Base-by-base conservation (phyloP, 2,329 filamentous ascomycete species). In the Scedosporium dehoogii region DNA sequence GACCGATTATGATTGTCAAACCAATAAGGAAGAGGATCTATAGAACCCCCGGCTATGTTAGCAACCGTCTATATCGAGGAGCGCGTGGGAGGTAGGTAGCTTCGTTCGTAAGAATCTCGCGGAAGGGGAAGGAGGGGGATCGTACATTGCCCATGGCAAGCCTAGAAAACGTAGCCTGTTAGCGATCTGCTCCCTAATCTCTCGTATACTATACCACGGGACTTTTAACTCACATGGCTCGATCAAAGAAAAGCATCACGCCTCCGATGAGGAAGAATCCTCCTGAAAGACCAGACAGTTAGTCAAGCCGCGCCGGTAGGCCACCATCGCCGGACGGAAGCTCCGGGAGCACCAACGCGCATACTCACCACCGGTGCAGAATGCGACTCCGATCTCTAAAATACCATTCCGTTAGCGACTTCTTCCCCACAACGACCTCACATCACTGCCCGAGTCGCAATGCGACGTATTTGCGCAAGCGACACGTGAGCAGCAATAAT, bases 11-110 rank as follows among this genome's bases (percentile, higher is more conserved):
- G 64, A 97, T 89, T 33, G 92, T 96, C 27, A 99, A 85, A 74
- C 94, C 94, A 78, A 96, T 91, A 62, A 99, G 85, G 82, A 99
- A 97, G 74, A 99, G 91, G 75, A 99, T 96, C 91, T 96, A 70
- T 65, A 46, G 64, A 12, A 12, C 2, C 21, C 10, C 63, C 57
- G 58, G 57, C 63, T 63, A 63, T 56, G 60, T 64, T 60, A 66
- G 63, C 42, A 38, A 21, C 63, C 48, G 58, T 18, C 60, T 42
- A 65, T 18, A 46, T 63, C 60, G 61, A 61, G 62, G 61, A 21
- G 51, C 59, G 61, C 33, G 42, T 46, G 44, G 59, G 55, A n/a
- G 60, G 57, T 44, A 9, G 56, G 38, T 2, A 29, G 21, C 29
- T 25, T 63, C 42, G 60, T 60, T 27, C 41, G 53, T 62, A 46